Percentiles rank a stretch among this genome's conserved stretches.
phyloP scores from a whole-genome alignment of 306 rosid species.

The Bauhinia variegata region DNA sequence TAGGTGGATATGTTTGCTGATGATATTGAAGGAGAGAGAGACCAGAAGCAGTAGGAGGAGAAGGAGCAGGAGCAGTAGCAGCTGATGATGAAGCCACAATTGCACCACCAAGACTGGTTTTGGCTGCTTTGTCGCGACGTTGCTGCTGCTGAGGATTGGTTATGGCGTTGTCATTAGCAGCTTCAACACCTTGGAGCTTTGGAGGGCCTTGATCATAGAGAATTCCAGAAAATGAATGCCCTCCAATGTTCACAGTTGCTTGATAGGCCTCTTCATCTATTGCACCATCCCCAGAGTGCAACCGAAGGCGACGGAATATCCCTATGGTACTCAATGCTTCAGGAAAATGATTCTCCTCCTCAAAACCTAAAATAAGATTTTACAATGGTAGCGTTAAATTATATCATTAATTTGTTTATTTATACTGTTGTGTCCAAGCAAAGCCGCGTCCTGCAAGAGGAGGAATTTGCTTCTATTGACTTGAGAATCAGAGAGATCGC shows the following conservation, averaged over 20 bases:
- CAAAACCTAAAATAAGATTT: slow-evolving; percentile 39
- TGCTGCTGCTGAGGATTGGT: slow-evolving; percentile 29
- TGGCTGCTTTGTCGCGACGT: slow-evolving; percentile 25
- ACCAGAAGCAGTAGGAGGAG: slow-evolving; percentile 26
- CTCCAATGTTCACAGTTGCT: slow-evolving; percentile 64
- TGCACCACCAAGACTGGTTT: slow-evolving; percentile 10
- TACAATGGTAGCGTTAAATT: too few relatives aligned
- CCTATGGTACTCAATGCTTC: slow-evolving; percentile 48
- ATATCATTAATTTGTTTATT: too few relatives aligned
- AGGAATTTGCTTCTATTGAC: too few relatives aligned
- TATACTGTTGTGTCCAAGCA: too few relatives aligned
- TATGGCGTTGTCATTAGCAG: slow-evolving; percentile 8
- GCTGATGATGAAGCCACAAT: slow-evolving; percentile 25
- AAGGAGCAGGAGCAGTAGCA: slow-evolving; percentile 24
- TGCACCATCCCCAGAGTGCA: slow-evolving; percentile 51
- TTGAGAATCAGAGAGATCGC: too few relatives aligned
- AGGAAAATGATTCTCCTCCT: slow-evolving; percentile 47
- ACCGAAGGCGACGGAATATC: slow-evolving; percentile 49
- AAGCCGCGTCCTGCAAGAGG: too few relatives aligned
- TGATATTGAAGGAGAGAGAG: slow-evolving; percentile 33
- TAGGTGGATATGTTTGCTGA: slow-evolving; percentile 36
- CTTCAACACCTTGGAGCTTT: slow-evolving; percentile 1
- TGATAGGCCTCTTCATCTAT: slow-evolving; percentile 60
- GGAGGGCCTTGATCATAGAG: slow-evolving; percentile 73
- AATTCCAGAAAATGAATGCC: slow-evolving; percentile 64